Evolutionary conservation across 352 stramenopile species (phyloP), one percentile per base, ranked within the genome.

Genomic region (Phytophthora fragariaefolia): DNA sequence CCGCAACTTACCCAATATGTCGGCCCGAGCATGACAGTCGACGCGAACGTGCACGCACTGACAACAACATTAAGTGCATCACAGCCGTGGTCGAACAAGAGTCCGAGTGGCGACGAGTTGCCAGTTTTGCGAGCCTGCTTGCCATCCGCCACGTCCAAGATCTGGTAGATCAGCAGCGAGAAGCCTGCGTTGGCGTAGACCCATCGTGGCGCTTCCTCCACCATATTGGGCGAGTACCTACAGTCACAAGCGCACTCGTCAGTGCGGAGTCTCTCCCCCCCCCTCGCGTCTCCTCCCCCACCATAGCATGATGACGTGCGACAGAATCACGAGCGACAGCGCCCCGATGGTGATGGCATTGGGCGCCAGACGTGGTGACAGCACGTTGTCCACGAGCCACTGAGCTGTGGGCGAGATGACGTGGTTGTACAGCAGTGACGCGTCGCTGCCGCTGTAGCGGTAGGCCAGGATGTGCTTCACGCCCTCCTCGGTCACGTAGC

Each of bases 81-180:
- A 36, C 88, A 96, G 17, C 88, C 86, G 53, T 96, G 88, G 53
- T 96, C 88, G 57, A 96, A 96, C 3, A 96, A 74, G 50, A 95
- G 70, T 15, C 88, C 88, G 4, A 96, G 77, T 10, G 88, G 88
- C 23, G 86, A 95, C 68, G 86, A 95, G 76, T 93, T 95, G 67
- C 85, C 85, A 0, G 88, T 96, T 50, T 94, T 93, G 34, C 88
- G 83, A 23, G 88, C 88, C 58, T 96, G 88, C 69, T 96, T 96
- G 56, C 88, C 88, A 57, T 96, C 88, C 43, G 87, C 87, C 36
- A 95, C 88, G 59, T 96, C 88, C 59, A 96, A 76, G 32, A 95
- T 83, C 72, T 96, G 88, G 64, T 95, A 96, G 52, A 88, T 57
- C 28, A 92, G 57, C 28, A 96, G 76, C 52, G 82, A 85, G 1